Evolutionary conservation across 352 stramenopile species (phyloP).

Genomic region (Pythium brassicae): DNA sequence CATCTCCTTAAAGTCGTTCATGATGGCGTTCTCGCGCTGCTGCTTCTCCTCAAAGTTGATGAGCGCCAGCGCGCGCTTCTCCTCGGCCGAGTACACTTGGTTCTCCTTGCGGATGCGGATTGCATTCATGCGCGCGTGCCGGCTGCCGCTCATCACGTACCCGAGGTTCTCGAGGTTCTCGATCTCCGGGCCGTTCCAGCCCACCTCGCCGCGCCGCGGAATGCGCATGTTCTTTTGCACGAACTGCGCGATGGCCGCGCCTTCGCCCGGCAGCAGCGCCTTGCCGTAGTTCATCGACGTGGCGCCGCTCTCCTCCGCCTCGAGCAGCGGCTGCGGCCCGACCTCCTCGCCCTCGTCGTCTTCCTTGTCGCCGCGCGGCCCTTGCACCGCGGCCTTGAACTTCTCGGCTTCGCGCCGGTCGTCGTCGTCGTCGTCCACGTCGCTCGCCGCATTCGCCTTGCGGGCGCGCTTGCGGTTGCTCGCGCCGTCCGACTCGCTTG

Average conservation of each 20-base stretch:
- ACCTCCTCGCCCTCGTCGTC: slow-evolving; percentile 87
- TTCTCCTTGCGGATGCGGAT: slow-evolving; percentile 99
- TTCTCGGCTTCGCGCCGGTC: slow-evolving; percentile 76
- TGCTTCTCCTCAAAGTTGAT: slow-evolving; percentile 99
- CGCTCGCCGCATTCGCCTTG: slow-evolving; percentile 16
- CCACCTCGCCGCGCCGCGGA: slow-evolving; percentile 97
- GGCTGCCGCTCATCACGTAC: slow-evolving; percentile 97
- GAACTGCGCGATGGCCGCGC: slow-evolving; percentile 95
- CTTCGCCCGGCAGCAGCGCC: slow-evolving; percentile 91
- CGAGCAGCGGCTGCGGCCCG: slow-evolving; percentile 68
- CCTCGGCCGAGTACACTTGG: slow-evolving; percentile 98
- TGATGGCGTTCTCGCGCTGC: slow-evolving; percentile 96
- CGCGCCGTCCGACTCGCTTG: slow-evolving; percentile 10
- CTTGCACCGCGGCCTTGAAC: slow-evolving; percentile 89
- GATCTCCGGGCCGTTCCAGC: slow-evolving; percentile 95
- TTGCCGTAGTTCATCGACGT: slow-evolving; percentile 88
- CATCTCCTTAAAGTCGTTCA: slow-evolving; percentile 97
- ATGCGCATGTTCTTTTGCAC: slow-evolving; percentile 99
- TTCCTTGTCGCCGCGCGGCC: slow-evolving; percentile 37
- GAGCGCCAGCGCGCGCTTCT: slow-evolving; percentile 96
- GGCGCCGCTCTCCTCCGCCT: slow-evolving; percentile 41
- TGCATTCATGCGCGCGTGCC: slow-evolving; percentile 98
- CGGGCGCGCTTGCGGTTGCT: slow-evolving; percentile 19
- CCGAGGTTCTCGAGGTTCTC: slow-evolving; percentile 93
- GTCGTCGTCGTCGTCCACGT: slow-evolving; percentile 55